Evolutionary conservation across 2,329 filamentous ascomycete species (phyloP).

Genomic region (Septoria petroselini): DNA sequence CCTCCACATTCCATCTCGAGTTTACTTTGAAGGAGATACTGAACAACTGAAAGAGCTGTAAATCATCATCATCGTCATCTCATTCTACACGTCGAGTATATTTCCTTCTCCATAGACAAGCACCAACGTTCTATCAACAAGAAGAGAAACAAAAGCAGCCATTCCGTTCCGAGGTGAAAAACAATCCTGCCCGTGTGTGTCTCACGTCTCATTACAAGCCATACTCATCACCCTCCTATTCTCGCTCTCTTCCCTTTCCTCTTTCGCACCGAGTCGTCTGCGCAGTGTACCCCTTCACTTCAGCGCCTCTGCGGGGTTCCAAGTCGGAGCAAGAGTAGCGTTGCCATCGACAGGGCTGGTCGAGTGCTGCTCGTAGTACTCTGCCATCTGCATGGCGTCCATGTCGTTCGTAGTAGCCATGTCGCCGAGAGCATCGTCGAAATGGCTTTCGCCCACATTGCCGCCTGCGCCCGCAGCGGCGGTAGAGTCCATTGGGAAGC

Average conservation of each 20-base stretch:
- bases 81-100: no score
- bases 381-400: constrained; percentile 24
- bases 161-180: no score
- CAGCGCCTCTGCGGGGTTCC: constrained; percentile 26
- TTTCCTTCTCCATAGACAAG: no score
- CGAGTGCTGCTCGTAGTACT: constrained; percentile 30
- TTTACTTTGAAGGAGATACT: no score
- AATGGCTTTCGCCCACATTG: constrained; percentile 27
- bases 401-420: constrained; percentile 24
- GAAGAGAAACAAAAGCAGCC: no score
- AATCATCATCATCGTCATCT: no score
- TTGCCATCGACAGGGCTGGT: constrained; percentile 28
- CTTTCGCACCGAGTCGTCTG: neutral
- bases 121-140: no score
- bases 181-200: no score
- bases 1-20: no score
- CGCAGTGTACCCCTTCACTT: neutral
- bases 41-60: no score
- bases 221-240: no score
- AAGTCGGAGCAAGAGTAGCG: constrained; percentile 29
- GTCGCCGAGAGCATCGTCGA: constrained; percentile 34
- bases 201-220: no score
- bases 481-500: constrained; percentile 22
- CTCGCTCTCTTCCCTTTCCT: neutral
- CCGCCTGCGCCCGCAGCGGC: constrained; percentile 15